Evolutionary conservation across 1,139 yeast genomes (phyloP), one percentile per base, ranked within the genome.

Genomic region (Barnettozyma hawaiiensis): DNA sequence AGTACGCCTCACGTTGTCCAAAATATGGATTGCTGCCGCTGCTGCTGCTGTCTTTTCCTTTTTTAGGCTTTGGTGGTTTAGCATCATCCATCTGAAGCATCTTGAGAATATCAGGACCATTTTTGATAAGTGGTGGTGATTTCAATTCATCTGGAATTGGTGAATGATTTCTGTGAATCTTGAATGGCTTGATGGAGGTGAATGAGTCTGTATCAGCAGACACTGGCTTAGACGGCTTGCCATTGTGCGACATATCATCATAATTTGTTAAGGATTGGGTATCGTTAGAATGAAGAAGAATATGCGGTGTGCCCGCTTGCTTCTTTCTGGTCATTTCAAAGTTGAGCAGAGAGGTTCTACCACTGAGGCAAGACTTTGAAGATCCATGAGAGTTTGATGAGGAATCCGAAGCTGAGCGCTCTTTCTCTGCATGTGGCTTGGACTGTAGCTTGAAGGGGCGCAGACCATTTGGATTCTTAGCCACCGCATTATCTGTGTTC

Each of bases 251-350:
- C n/a, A 7, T 14, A 4, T 24, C n/a, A 5, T 9, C n/a, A 5
- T 9, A 3, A 5, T 19, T 22, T 19, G 28, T n/a, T 23, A 5
- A 21, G 3, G 33, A 19, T 4, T 28, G 28, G 29, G 22, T 15
- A 10, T 19, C 28, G 22, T 28, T 27, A 24, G 41, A 18, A 11
- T 27, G 29, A 4, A 41, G 18, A 8, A 47, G 26, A 11, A 48
- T 19, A 22, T 41, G 49, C 5, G 47, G 49, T 4, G 47, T 35
- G 2, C 52, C 52, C 8, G 29, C 26, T 2, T 46, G 41, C 31
- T 41, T 55, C 24, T 50, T 50, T 42, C 59, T 49, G n/a, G 59
- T 46, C 26, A 43, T 40, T 35, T 55, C 58, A 42, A 35, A 48
- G 18, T 44, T 43, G 22, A 48, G 15, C 5, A 53, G 38, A 3